phyloP scores from a whole-genome alignment of 352 stramenopile genomes.

The Peronospora farinosa region DNA sequence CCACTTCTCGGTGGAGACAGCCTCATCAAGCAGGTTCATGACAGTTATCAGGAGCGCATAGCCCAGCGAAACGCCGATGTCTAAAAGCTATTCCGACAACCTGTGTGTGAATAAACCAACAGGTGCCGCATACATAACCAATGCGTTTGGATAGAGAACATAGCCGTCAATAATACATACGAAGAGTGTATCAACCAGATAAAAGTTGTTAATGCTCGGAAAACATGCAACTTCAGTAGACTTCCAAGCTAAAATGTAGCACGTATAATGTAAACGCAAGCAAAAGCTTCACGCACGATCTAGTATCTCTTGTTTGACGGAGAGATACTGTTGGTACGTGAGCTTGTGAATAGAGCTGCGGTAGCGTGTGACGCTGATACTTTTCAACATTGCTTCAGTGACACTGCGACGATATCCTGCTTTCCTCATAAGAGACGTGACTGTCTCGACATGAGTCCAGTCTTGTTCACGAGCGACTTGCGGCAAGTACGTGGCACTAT shows the following conservation, averaged over 20 bases:
- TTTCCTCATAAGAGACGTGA: conserved; percentile 78
- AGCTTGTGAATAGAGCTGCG: conserved; percentile 79
- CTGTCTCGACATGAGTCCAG: conserved; percentile 63
- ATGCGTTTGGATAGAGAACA: conserved; percentile 19
- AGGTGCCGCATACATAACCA: conserved; percentile 2
- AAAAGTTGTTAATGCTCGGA: conserved; percentile 25
- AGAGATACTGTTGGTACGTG: conserved; percentile 72
- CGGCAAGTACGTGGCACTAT: conserved; percentile 73
- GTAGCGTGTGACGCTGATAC: conserved; percentile 73
- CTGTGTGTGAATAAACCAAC: conserved; percentile 1
- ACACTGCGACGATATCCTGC: conserved; percentile 60
- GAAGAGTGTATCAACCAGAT: conserved; percentile 15
- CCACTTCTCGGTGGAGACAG: conserved; percentile 56
- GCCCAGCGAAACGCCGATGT: conserved; percentile 36
- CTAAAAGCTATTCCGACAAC: conserved; percentile 6
- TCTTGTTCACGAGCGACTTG: conserved; percentile 70
- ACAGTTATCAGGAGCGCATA: conserved; percentile 69
- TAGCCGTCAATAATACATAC: conserved; percentile 5
- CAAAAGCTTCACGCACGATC: conserved; percentile 12
- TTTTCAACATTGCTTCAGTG: conserved; percentile 45
- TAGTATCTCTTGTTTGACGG: conserved; percentile 46
- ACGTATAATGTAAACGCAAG: not conserved
- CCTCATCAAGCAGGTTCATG: conserved; percentile 65
- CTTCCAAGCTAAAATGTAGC: conserved; percentile 3
- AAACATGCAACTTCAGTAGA: conserved; percentile 5